Percentiles rank a stretch among this genome's conserved stretches.
phyloP scores from a whole-genome alignment of 208 protist genomes.

The Wallacemonas collosoma region DNA sequence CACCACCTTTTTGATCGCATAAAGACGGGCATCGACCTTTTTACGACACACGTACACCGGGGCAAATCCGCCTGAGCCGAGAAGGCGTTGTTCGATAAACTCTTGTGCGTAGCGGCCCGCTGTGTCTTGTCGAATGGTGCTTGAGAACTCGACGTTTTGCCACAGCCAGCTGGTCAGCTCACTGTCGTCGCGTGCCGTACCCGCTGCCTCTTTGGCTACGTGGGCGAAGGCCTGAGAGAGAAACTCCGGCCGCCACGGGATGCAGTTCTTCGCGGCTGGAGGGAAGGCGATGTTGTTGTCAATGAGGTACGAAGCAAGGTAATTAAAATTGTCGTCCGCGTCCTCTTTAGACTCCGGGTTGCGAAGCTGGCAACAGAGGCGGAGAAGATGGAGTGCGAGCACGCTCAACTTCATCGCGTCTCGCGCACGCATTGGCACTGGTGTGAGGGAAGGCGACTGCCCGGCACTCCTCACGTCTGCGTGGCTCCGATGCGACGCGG shows the following conservation, averaged over 20 bases:
- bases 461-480: conserved; percentile 1
- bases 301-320: conserved; percentile 55
- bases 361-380: conserved; percentile 82
- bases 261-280: conserved; percentile 36
- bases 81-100: conserved; percentile 78
- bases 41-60: conserved; percentile 88
- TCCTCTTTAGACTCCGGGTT: conserved; percentile 78
- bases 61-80: conserved; percentile 81
- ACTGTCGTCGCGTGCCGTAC: conserved; percentile 21
- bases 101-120: conserved; percentile 73
- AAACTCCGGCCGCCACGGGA: conserved; percentile 65
- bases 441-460: conserved; percentile 42
- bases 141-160: conserved; percentile 51
- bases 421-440: conserved; percentile 55
- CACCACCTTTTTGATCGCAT: conserved; percentile 87
- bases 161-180: conserved; percentile 78
- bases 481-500: not conserved
- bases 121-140: conserved; percentile 50
- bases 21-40: conserved; percentile 77
- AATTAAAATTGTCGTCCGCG: conserved; percentile 67
- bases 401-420: conserved; percentile 67
- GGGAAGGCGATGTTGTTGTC: conserved; percentile 54
- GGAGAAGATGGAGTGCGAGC: conserved; percentile 67
- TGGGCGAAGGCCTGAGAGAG: conserved; percentile 48
- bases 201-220: conserved; percentile 15